phyloP scores from a whole-genome alignment of 106 monocot species.

The Dendrobium huoshanense region DNA sequence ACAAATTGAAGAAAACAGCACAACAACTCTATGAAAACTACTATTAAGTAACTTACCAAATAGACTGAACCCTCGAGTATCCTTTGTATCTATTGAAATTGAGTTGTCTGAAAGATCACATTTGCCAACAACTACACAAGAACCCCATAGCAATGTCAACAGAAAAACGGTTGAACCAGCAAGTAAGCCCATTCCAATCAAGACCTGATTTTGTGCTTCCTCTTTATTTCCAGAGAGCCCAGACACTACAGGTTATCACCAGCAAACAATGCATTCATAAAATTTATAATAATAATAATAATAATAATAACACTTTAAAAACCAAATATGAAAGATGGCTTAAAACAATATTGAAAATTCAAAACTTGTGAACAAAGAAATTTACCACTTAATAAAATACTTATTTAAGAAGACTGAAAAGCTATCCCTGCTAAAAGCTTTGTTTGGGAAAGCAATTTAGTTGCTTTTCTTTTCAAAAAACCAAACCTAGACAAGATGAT shows the following conservation, averaged over 20 bases:
- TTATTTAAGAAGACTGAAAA: neutral
- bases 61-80: constrained; percentile 70
- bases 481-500: neutral
- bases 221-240: constrained; percentile 91
- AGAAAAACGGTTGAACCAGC: constrained; percentile 91
- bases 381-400: neutral
- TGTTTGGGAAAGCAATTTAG: neutral
- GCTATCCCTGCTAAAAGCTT: neutral
- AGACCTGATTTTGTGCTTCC: constrained; percentile 77
- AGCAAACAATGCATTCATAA: neutral
- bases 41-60: constrained; percentile 38
- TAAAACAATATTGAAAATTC: neutral
- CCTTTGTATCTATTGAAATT: constrained; percentile 65
- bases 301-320: neutral
- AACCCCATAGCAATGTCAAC: constrained; percentile 75
- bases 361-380: neutral
- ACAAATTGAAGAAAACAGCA: neutral
- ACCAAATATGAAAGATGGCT: neutral
- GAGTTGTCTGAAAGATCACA: constrained; percentile 72
- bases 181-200: constrained; percentile 94
- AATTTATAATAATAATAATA: neutral
- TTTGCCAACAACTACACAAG: constrained; percentile 80
- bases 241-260: constrained; percentile 47
- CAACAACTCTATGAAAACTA: neutral
- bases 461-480: neutral